Base-by-base conservation (phyloP, 2,329 filamentous ascomycete species). In the Ophiocordyceps camponoti-saundersi region DNA sequence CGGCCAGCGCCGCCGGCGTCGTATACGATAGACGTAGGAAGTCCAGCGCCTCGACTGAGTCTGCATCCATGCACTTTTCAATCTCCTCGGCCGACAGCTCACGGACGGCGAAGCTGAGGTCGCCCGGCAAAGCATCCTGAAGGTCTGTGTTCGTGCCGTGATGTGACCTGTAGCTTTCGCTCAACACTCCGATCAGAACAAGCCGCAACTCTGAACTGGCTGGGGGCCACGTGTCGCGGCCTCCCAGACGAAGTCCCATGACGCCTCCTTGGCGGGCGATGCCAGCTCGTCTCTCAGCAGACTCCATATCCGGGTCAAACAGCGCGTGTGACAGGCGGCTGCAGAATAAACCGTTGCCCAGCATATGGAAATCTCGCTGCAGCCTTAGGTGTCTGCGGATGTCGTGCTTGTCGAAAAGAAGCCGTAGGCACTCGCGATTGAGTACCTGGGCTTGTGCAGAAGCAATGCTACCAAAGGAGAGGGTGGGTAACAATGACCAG, bases 191-290 rank as follows among this genome's bases (percentile, higher is more conserved):
- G 74, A 89, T 93, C 18, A 98, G 70, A 0, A 86, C 86, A 6
- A 96, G 71, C 11, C 88, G 79, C n/a, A 98, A 67, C 60, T 96
- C 92, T 0, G 89, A 95, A 60, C 85, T 93, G 22, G 88, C 88
- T 5, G 92, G 92, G 23, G 92, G 92, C 92, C 92, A 96, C 30
- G 73, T 85, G 47, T 85, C 79, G 55, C 87, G 77, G 2, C 77
- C 78, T n/a, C 84, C 84, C 1, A 96, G 69, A 40, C 88, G 82
- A 40, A 96, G 70, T 1, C 92, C 90, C 71, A 94, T 90, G 15
- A 77, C 67, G 48, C 80, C 75, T 44, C 85, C 81, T 43, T 76
- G 76, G 10, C 80, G 74, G 42, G 84, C 77, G 30, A 81, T 70
- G 3, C 86, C 85, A 18, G 75, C 67, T 45, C 77, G 76, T 42